Conservation (phyloP, 163 green algal species). For the Smithsoniella earleae region DNA sequence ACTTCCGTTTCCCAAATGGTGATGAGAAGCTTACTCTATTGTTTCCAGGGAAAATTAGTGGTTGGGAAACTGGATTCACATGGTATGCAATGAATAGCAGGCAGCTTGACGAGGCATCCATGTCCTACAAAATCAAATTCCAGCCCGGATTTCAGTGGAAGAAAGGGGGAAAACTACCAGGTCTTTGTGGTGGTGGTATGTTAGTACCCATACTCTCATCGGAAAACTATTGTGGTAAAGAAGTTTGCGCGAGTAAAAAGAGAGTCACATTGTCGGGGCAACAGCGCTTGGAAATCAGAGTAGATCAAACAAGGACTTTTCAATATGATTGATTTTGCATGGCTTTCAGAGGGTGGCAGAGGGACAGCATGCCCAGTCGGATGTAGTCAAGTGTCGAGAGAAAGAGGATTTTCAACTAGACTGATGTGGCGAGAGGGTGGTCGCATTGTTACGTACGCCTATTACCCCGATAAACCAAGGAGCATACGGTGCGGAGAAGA, state of each 20-base stretch:
- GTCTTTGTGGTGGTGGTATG: slow-evolving; percentile 26
- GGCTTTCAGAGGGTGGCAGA: background rate
- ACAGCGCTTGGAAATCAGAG: no score
- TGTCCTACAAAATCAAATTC: slow-evolving; percentile 25
- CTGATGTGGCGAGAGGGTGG: slow-evolving; percentile 14
- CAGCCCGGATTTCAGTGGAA: slow-evolving; percentile 9
- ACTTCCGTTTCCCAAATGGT: background rate
- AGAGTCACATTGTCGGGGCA: no score
- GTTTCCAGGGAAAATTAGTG: slow-evolving; percentile 2
- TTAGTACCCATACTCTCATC: no score
- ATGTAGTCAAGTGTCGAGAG: background rate
- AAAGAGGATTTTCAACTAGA: slow-evolving; percentile 18
- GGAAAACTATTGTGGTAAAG: no score
- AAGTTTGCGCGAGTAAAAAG: no score
- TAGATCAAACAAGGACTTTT: no score
- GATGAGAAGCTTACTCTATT: background rate
- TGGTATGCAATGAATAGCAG: slow-evolving; percentile 2
- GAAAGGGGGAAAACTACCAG: slow-evolving; percentile 24
- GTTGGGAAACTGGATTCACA: slow-evolving; percentile 21
- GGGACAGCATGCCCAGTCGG: slow-evolving; percentile 10
- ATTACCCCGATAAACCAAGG: slow-evolving; percentile 27
- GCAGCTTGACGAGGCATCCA: background rate
- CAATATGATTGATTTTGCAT: no score
- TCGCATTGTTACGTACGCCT: slow-evolving; percentile 20
- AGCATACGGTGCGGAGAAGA: slow-evolving; percentile 26